phyloP scores from a whole-genome alignment of 176 grass and related monocot genomes.

The Chrysopogon serrulatus region DNA sequence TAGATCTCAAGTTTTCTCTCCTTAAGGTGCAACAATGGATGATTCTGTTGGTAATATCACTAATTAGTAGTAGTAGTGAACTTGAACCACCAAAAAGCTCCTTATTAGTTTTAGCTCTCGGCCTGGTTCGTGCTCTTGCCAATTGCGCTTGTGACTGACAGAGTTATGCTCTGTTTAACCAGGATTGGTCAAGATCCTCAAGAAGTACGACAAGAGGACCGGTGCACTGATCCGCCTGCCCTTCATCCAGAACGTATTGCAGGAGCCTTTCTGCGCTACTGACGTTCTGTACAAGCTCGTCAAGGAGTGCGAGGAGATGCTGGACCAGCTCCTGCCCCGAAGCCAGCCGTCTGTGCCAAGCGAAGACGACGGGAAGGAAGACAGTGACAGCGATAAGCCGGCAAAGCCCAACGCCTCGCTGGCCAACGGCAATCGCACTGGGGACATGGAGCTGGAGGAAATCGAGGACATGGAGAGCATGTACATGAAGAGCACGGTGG shows the following conservation, averaged over 20 bases:
- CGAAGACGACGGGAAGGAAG: constrained; percentile 5
- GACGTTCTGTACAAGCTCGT: constrained; percentile 70
- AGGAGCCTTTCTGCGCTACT: constrained; percentile 70
- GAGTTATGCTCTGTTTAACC: neutral
- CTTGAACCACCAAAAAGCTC: neutral
- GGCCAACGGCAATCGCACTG: neutral
- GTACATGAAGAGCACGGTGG: constrained; percentile 69
- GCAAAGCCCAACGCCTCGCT: constrained; percentile 20
- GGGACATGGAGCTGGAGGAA: constrained; percentile 39
- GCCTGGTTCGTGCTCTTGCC: neutral
- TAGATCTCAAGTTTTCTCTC: neutral
- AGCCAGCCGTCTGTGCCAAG: constrained; percentile 18
- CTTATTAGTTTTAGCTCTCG: neutral
- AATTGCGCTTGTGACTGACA: neutral
- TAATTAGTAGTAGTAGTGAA: neutral
- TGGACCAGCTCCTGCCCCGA: constrained; percentile 45
- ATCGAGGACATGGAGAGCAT: constrained; percentile 58
- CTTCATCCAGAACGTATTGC: constrained; percentile 77
- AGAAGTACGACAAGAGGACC: constrained; percentile 87
- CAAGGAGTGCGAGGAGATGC: constrained; percentile 67
- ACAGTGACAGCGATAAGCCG: constrained; percentile 17
- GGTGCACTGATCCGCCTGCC: constrained; percentile 67
- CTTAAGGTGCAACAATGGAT: neutral
- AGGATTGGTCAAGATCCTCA: constrained; percentile 78
- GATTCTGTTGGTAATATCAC: neutral